These are phyloP conservation scores for Backusella liffmaniae DNA, from an alignment of 192 early-diverging fungal genomes.

Conservation along the genomic window DNA sequence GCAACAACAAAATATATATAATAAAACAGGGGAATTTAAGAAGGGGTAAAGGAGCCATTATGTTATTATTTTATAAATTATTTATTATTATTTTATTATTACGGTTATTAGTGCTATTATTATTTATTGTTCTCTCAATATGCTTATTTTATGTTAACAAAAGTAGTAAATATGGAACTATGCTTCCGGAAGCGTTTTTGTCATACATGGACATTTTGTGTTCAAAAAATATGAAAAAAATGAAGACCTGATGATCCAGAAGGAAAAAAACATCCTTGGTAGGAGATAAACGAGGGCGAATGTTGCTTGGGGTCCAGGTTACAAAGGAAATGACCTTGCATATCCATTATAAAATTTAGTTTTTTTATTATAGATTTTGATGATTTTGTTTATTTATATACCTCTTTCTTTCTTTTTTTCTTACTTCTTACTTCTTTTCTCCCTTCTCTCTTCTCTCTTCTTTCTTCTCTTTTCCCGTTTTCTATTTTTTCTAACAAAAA, in stretches of 20 bases:
- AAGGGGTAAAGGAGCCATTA: neutral
- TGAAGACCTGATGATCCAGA: neutral
- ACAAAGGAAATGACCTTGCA: slow-evolving; percentile 9
- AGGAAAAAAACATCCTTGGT: neutral
- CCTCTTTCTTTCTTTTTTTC: neutral
- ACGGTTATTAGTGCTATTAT: neutral
- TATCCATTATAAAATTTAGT: neutral
- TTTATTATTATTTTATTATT: slow-evolving; percentile 1
- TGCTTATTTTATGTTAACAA: neutral
- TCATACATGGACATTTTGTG: neutral
- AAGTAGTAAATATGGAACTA: slow-evolving; percentile 1
- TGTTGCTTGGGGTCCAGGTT: slow-evolving; percentile 8
- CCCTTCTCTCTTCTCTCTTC: neutral
- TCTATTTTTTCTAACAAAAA: neutral
- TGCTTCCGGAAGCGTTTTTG: neutral
- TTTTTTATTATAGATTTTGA: neutral
- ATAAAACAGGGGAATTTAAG: slow-evolving; percentile 1
- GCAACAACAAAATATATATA: neutral
- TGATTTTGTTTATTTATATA: neutral
- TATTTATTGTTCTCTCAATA: neutral
- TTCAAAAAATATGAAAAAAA: neutral
- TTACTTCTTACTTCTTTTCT: neutral
- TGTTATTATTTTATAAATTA: neutral
- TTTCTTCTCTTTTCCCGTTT: neutral
- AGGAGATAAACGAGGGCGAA: slow-evolving; percentile 6